These are phyloP conservation scores for Aspergillus latus DNA, from an alignment of 2,329 filamentous ascomycete genomes.

Conservation along the genomic window DNA sequence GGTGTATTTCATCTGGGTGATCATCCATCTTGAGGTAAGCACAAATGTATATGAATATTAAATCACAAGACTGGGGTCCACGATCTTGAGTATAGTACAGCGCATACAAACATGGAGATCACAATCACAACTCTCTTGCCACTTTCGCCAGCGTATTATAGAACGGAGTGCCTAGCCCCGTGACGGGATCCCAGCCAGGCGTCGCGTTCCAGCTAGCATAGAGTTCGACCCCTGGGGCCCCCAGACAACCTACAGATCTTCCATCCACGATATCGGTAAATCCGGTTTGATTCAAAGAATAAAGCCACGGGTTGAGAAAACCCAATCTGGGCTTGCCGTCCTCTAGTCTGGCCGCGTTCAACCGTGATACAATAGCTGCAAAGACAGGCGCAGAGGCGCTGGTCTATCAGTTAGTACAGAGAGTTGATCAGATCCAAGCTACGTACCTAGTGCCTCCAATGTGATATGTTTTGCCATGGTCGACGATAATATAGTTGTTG, in stretches of 20 bases:
- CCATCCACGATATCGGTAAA: constrained; percentile 53
- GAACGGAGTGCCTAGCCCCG: constrained; percentile 38
- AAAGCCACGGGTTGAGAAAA: constrained; percentile 64
- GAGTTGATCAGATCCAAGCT: background rate
- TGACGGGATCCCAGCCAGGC: constrained; percentile 52
- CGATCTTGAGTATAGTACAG: too few species aligned
- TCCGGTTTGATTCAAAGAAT: constrained; percentile 45
- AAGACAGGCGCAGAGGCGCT: constrained; percentile 62
- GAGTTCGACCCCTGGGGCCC: constrained; percentile 38
- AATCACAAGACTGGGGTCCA: too few species aligned
- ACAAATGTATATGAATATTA: too few species aligned
- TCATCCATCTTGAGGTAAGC: too few species aligned
- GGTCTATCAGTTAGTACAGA: background rate
- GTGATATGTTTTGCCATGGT: constrained; percentile 35
- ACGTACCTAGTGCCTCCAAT: constrained; percentile 51
- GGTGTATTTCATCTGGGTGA: too few species aligned
- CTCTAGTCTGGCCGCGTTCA: constrained; percentile 63
- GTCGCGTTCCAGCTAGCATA: constrained; percentile 54
- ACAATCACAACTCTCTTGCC: constrained; percentile 10
- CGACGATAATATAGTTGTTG: constrained; percentile 40
- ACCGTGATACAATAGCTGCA: constrained; percentile 61
- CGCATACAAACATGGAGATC: background rate
- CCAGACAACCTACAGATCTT: constrained; percentile 48
- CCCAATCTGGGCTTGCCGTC: constrained; percentile 56
- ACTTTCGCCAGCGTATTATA: constrained; percentile 20